Percentiles rank a stretch among this genome's conserved stretches.
phyloP scores from a whole-genome alignment of 768 basidiomycete genomes.

The Coprinopsis cinerea region DNA sequence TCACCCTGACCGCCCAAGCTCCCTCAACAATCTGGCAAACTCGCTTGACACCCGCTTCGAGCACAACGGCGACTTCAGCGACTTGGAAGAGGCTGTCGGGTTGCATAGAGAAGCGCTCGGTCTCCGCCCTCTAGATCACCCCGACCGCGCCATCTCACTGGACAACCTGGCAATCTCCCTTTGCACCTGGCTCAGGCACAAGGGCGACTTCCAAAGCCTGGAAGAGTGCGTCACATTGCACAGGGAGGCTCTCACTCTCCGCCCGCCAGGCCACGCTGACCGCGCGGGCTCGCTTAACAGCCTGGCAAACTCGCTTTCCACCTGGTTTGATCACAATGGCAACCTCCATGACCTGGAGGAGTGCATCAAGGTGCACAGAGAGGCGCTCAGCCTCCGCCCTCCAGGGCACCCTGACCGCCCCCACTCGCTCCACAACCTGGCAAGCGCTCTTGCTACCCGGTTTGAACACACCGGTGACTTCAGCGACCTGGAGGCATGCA shows the following conservation, averaged over 20 bases:
- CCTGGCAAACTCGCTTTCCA: background rate
- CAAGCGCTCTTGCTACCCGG: background rate
- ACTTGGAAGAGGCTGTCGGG: background rate
- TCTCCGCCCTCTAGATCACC: background rate
- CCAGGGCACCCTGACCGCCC: background rate
- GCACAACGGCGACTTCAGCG: background rate
- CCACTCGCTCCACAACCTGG: background rate
- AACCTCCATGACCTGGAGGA: background rate
- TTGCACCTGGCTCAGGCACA: background rate
- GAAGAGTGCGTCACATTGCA: background rate
- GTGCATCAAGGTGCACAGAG: background rate
- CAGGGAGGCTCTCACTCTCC: background rate
- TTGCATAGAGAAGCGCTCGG: background rate
- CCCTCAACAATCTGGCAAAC: background rate
- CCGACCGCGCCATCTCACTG: background rate
- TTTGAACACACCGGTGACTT: background rate
- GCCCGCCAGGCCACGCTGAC: background rate
- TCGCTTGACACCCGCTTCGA: background rate
- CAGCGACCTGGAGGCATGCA: background rate
- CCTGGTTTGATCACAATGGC: background rate
- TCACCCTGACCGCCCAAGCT: background rate
- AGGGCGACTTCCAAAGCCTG: background rate
- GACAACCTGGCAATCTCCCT: background rate
- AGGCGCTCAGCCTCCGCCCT: background rate
- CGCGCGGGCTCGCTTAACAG: background rate